Conservation (phyloP, 2,329 filamentous ascomycete genomes). For the Laburnicola sp. region DNA sequence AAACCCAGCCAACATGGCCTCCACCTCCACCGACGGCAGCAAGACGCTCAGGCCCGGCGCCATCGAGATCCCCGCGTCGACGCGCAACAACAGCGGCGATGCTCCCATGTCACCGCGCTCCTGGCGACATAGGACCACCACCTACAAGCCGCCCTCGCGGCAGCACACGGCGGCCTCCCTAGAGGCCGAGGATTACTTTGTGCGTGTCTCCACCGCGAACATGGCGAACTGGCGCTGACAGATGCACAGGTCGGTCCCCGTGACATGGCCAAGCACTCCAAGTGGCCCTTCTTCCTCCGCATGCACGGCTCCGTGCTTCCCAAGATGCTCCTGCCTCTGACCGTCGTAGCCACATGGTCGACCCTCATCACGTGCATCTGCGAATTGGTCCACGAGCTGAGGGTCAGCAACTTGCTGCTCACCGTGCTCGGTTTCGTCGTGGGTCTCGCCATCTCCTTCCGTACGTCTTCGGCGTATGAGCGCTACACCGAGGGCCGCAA, state of each 20-base stretch:
- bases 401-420: conserved; percentile 68
- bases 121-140: conserved; percentile 34
- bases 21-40: conserved; percentile 13
- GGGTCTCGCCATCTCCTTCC: conserved; percentile 74
- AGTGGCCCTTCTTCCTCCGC: conserved; percentile 74
- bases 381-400: conserved; percentile 52
- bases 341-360: conserved; percentile 66
- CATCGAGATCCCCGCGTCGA: conserved; percentile 34
- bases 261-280: conserved; percentile 72
- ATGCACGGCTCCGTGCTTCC: conserved; percentile 76
- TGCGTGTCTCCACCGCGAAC: too few relatives aligned
- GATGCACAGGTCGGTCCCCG: conserved; percentile 61
- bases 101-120: conserved; percentile 37
- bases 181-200: conserved; percentile 64
- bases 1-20: too few relatives aligned
- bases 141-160: conserved; percentile 33
- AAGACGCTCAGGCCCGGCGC: conserved; percentile 36
- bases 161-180: conserved; percentile 34
- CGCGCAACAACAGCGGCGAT: conserved; percentile 18
- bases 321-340: conserved; percentile 72
- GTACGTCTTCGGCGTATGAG: conserved; percentile 76
- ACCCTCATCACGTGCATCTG: conserved; percentile 61
- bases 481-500: conserved; percentile 63
- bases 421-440: conserved; percentile 82
- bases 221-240: too few relatives aligned